Evolutionary conservation across 768 basidiomycete species (phyloP), one percentile per base, ranked within the genome.

Genomic region (Nidularia pulvinata): DNA sequence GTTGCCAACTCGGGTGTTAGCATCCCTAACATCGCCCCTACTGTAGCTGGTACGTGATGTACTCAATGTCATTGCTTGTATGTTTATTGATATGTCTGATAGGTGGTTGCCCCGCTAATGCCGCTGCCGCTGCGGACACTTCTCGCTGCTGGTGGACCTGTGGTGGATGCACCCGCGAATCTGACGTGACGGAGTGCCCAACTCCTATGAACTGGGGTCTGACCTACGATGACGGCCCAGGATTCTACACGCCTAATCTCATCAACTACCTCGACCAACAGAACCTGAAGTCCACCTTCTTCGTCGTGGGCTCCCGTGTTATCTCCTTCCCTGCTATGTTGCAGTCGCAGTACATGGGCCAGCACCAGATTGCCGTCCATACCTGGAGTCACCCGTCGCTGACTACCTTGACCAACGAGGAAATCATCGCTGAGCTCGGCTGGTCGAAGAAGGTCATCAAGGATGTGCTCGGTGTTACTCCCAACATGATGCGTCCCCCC

Each of bases 381-480:
- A 81, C 80, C 2, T 81, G 91, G 89, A 85, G 85, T 50, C 93
- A 94, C 66, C 78, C 84, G 3, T 58, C 76, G 6, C 72, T 93
- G 57, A 94, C 91, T 37, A 89, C 88, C 1, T 70, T 88, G 53
- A 74, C 86, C 37, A 94, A 88, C 64, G 89, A 93, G 50, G 68
- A 89, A 60, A 84, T 93, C 61, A 89, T 95, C 54, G 93, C 92
- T 43, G 93, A 95, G 67, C 74, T 96, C 34, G 92, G 90, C 3
- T 96, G 92, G 92, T 80, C 88, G 5, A 89, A 82, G 70, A 88
- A 95, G 70, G 77, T 87, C 53, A 94, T 96, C 69, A 85, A 85
- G 65, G 91, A 95, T 63, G 81, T 89, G 45, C 73, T 86, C 34
- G 93, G 88, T 47, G 84, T 90, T 11, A 87, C 89, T 0, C 91